A percentile compares a stretch with the other conserved stretches of the same genome.
These are phyloP conservation scores for Moesziomyces parantarcticus DNA, from an alignment of 1,284 basidiomycete species.

Conservation along the genomic window DNA sequence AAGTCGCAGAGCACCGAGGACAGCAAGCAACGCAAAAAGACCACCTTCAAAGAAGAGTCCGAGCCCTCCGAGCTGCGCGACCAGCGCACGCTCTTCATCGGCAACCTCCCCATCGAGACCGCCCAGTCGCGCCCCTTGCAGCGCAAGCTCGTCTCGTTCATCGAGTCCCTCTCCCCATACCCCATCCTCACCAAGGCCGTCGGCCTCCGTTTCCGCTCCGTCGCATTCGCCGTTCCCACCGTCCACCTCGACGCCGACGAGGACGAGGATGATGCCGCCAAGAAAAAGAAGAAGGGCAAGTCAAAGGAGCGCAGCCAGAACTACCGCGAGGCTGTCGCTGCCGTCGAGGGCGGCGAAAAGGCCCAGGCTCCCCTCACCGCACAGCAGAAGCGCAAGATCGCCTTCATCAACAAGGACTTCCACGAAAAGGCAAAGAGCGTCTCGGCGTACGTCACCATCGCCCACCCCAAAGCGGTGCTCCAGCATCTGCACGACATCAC, in stretches of 20 bases:
- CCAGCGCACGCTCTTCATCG: slow-evolving; percentile 89
- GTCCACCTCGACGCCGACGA: slow-evolving; percentile 54
- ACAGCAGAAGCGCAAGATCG: slow-evolving; percentile 90
- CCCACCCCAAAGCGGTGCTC: slow-evolving; percentile 46
- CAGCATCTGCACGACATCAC: slow-evolving; percentile 30
- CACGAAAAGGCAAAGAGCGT: slow-evolving; percentile 61
- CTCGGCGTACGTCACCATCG: slow-evolving; percentile 65
- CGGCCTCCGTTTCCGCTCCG: slow-evolving; percentile 66
- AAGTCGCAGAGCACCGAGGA: slow-evolving; percentile 35
- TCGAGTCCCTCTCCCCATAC: slow-evolving; percentile 61
- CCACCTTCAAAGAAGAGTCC: slow-evolving; percentile 46
- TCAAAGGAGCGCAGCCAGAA: slow-evolving; percentile 72
- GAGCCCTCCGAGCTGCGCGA: slow-evolving; percentile 71
- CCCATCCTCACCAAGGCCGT: slow-evolving; percentile 49
- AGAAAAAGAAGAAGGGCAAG: slow-evolving; percentile 65
- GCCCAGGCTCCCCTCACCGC: slow-evolving; percentile 76
- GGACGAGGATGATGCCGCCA: slow-evolving; percentile 64
- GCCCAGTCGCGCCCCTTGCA: slow-evolving; percentile 72
- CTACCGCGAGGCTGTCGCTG: slow-evolving; percentile 74
- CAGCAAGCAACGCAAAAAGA: slow-evolving; percentile 39
- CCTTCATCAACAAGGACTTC: slow-evolving; percentile 86
- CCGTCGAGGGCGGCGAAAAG: slow-evolving; percentile 58
- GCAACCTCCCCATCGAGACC: slow-evolving; percentile 83
- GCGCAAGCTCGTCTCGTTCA: slow-evolving; percentile 67
- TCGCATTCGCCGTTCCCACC: slow-evolving; percentile 66